phyloP scores from a whole-genome alignment of 2,329 filamentous ascomycete species.

The Paecilomyces niveus region DNA sequence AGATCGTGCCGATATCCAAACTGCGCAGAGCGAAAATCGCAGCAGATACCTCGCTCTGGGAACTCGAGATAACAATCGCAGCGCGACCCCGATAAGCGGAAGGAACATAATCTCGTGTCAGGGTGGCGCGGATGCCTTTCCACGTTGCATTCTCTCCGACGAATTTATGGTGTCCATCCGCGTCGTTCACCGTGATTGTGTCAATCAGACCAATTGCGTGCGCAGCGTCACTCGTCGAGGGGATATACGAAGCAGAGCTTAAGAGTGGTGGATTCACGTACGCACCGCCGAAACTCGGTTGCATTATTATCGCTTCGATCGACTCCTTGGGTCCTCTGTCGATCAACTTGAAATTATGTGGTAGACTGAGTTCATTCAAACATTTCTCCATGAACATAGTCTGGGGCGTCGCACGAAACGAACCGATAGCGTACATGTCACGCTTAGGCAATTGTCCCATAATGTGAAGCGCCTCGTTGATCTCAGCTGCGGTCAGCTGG shows the following conservation, averaged over 20 bases:
- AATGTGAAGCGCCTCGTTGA: slow-evolving; percentile 69
- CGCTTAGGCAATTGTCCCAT: slow-evolving; percentile 75
- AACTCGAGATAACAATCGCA: slow-evolving; percentile 67
- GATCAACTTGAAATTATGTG: slow-evolving; percentile 69
- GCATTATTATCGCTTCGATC: slow-evolving; percentile 65
- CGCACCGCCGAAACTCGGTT: slow-evolving; percentile 72
- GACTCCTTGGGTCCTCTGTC: slow-evolving; percentile 61
- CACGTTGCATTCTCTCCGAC: slow-evolving; percentile 77
- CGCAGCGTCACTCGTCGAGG: slow-evolving; percentile 65
- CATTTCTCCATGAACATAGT: slow-evolving; percentile 82
- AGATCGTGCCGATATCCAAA: slow-evolving; percentile 69
- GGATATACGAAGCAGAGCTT: slow-evolving; percentile 52
- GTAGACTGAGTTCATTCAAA: slow-evolving; percentile 76
- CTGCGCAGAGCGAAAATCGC: slow-evolving; percentile 72
- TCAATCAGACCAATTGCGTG: slow-evolving; percentile 73
- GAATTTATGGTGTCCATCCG: slow-evolving; percentile 48
- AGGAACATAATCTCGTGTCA: slow-evolving; percentile 74
- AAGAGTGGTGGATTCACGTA: slow-evolving; percentile 69
- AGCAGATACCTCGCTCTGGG: slow-evolving; percentile 67
- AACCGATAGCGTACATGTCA: slow-evolving; percentile 73
- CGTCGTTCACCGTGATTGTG: slow-evolving; percentile 62
- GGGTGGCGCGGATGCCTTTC: slow-evolving; percentile 75
- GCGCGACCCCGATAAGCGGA: slow-evolving; percentile 71
- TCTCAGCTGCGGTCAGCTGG: slow-evolving; percentile 77
- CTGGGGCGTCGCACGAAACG: slow-evolving; percentile 64